Conservation (phyloP, 352 stramenopile genomes). For the Phytophthora pluvialis region DNA sequence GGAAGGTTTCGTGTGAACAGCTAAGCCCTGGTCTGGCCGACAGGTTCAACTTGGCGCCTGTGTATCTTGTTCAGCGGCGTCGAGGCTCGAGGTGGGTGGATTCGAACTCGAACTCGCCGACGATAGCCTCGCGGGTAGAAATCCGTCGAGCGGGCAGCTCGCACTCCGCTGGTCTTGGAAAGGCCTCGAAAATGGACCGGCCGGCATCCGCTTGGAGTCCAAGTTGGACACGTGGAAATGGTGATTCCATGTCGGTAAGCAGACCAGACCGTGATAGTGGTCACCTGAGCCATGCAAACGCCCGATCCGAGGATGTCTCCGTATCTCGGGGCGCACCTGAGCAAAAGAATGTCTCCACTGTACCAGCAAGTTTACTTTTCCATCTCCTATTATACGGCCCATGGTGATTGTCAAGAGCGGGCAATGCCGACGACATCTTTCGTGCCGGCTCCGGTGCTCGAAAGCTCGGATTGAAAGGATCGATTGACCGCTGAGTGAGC, state of each 20-base stretch:
- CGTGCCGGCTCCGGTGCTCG: slow-evolving; percentile 3
- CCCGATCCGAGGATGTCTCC: slow-evolving; percentile 31
- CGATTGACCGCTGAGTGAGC: neutral
- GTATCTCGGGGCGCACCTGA: slow-evolving; percentile 25
- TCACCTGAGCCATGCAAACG: slow-evolving; percentile 19
- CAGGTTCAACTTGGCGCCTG: neutral
- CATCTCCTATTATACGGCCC: neutral
- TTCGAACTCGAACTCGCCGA: slow-evolving; percentile 7
- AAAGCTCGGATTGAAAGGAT: slow-evolving; percentile 7
- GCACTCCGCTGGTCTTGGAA: slow-evolving; percentile 3
- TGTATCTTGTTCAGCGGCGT: neutral
- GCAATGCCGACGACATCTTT: neutral
- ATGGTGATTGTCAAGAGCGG: neutral
- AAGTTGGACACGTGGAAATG: neutral
- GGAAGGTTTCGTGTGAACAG: neutral
- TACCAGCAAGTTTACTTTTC: neutral
- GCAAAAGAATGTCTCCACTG: neutral
- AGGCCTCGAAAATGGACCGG: slow-evolving; percentile 29
- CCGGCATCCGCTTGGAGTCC: neutral
- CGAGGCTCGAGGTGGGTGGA: neutral
- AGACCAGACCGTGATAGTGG: slow-evolving; percentile 22
- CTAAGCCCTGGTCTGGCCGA: neutral
- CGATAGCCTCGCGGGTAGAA: slow-evolving; percentile 13
- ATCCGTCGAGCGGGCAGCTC: neutral
- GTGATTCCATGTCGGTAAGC: neutral